Base-by-base conservation (phyloP, 768 basidiomycete genomes). In the Termitomyces sp. region DNA sequence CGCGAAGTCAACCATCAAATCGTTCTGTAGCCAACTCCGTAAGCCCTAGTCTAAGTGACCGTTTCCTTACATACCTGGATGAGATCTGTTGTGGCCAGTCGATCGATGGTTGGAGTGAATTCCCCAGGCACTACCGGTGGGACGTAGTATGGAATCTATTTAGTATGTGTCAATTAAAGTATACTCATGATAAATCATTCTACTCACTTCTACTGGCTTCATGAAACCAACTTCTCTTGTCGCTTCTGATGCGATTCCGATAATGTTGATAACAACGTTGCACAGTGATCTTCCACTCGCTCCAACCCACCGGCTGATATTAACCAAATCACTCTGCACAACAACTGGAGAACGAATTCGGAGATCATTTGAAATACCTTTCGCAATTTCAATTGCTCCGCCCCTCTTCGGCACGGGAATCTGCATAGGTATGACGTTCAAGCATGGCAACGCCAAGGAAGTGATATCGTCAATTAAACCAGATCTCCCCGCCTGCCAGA, bases 401-500 rank as follows among this genome's bases (percentile, higher is more conserved):
- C 38, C 60, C 45, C 59, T 38, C 21, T 61, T 34, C 21, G 66
- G 53, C 17, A 57, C 61, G 5, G 62, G 44, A 9, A 78, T 64
- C 53, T 68, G 64, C 47, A 80, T 60, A 25, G 78, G 77, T 19
- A 79, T 57, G 9, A 77, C 69, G 54, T 80, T 79, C 65, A 77
- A 69, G 58, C 76, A 78, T n/a, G 79, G 77, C 17, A 73, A 60
- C 4, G 75, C 75, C n/a, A 80, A 58, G 35, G 65, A 68, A 29
- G 73, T 73, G 21, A 76, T 64, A 19, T 70, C 65, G 25, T 70
- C 64, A 21, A 74, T 41, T 11, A 66, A 45, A 11, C 75, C 73
- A 14, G 74, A 74, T 43, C 79, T 67, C 25, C 79, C 77, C 6
- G 74, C 73, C 49, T 79, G 78, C 79, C 79, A 81, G 16, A 81